Conservation (phyloP, 768 basidiomycete species). For the Suillus sp. region DNA sequence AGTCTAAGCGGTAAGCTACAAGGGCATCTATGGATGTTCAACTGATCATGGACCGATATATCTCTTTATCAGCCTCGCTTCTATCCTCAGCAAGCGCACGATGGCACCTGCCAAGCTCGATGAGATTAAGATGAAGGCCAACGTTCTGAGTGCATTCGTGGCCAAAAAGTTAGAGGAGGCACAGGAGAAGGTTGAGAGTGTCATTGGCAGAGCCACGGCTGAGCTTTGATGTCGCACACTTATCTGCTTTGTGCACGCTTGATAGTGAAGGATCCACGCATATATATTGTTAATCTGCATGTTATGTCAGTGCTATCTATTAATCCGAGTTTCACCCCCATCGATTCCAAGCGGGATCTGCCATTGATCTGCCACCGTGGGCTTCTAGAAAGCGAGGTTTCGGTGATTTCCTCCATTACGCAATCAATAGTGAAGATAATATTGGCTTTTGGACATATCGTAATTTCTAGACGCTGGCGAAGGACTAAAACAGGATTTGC, state of each 20-base stretch:
- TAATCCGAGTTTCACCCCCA: constrained; percentile 16
- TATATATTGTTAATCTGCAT: constrained; percentile 22
- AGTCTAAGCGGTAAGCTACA: constrained; percentile 72
- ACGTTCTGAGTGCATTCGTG: constrained; percentile 73
- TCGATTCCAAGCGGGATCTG: not conserved
- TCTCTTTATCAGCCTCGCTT: constrained; percentile 54
- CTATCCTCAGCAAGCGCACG: constrained; percentile 78
- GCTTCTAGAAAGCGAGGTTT: not conserved
- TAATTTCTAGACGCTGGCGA: not conserved
- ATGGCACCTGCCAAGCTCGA: constrained; percentile 81
- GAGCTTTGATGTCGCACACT: constrained; percentile 42
- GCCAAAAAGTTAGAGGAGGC: constrained; percentile 34
- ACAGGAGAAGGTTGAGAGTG: constrained; percentile 38
- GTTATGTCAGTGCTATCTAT: constrained; percentile 14
- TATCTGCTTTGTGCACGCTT: constrained; percentile 6
- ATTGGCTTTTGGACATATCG: not conserved
- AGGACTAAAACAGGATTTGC: constrained; percentile 2
- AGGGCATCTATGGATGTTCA: not conserved
- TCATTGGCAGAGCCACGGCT: constrained; percentile 34
- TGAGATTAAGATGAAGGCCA: constrained; percentile 90
- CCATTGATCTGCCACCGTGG: not conserved
- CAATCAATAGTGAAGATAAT: not conserved
- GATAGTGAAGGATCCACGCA: constrained; percentile 17
- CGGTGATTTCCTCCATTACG: not conserved
- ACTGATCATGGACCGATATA: constrained; percentile 14